Evolutionary conservation across 257 asterid species (phyloP).

Genomic region (Fraxinus quadrangulata): DNA sequence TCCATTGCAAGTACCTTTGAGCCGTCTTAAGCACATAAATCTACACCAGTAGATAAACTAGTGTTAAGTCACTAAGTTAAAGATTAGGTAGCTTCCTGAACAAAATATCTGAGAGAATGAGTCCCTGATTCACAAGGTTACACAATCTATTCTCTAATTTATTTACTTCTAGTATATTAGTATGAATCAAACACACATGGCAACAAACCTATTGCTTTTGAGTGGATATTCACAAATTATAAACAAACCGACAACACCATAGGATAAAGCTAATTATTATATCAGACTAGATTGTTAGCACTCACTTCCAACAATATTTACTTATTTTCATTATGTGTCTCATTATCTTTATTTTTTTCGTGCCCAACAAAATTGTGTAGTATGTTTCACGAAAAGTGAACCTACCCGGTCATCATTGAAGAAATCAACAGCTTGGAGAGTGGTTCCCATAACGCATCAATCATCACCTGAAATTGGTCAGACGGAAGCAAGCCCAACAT

Average conservation of each 20-base stretch:
- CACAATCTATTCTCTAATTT: background rate
- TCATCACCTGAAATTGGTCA: constrained; percentile 81
- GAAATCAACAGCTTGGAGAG: constrained; percentile 85
- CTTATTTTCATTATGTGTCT: background rate
- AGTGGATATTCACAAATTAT: background rate
- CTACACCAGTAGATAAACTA: background rate
- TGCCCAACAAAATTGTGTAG: background rate
- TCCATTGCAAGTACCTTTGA: background rate
- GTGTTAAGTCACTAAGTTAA: background rate
- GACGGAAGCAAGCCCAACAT: constrained; percentile 96
- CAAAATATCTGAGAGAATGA: background rate
- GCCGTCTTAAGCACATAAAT: background rate
- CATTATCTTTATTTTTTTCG: background rate
- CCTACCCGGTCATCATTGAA: constrained; percentile 96
- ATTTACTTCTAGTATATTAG: background rate
- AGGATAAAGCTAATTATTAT: background rate
- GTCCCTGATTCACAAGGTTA: background rate
- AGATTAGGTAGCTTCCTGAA: background rate
- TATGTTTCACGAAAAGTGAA: background rate
- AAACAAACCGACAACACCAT: background rate
- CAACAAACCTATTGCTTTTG: background rate
- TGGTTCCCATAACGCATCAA: constrained; percentile 91
- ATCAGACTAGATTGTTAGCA: background rate
- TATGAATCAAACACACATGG: background rate
- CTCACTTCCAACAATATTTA: background rate